phyloP scores from a whole-genome alignment of 768 basidiomycete genomes.

The Naganishia onofrii region DNA sequence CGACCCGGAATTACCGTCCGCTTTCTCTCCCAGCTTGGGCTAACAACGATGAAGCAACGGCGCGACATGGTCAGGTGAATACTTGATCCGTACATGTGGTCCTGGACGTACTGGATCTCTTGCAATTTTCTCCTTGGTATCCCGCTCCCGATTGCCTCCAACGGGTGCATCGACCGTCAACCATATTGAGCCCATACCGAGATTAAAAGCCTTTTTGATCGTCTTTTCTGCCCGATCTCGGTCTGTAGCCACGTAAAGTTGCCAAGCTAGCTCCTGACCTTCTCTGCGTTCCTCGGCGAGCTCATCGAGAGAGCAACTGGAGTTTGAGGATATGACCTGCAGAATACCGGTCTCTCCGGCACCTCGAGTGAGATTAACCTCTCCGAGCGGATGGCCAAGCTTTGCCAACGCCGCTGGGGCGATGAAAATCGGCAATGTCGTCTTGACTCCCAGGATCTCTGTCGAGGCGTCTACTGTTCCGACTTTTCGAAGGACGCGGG shows the following conservation, averaged over 20 bases:
- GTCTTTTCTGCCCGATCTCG: constrained; percentile 38
- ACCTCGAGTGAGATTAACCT: constrained; percentile 41
- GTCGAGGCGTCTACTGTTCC: constrained; percentile 48
- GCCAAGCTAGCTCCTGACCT: constrained; percentile 46
- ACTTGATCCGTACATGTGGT: no score
- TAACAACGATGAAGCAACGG: constrained; percentile 50
- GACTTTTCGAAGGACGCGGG: constrained; percentile 61
- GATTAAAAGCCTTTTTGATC: constrained; percentile 43
- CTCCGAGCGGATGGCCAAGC: constrained; percentile 34
- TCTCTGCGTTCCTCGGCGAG: constrained; percentile 35
- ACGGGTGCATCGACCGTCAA: constrained; percentile 47
- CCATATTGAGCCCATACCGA: constrained; percentile 46
- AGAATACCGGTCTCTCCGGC: constrained; percentile 39
- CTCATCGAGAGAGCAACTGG: constrained; percentile 46
- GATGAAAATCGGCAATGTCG: constrained; percentile 76
- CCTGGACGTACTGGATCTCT: constrained; percentile 35
- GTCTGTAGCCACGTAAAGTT: constrained; percentile 39
- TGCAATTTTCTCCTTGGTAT: constrained; percentile 35
- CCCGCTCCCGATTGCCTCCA: constrained; percentile 34
- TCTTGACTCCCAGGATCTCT: constrained; percentile 62
- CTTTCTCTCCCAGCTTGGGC: constrained; percentile 37
- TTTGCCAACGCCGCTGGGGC: constrained; percentile 65
- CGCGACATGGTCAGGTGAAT: neutral
- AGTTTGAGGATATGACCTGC: constrained; percentile 42
- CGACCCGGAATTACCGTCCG: constrained; percentile 32